phyloP scores from a whole-genome alignment of 1,139 yeast genomes.

The Debaryomycetaceae sp. region DNA sequence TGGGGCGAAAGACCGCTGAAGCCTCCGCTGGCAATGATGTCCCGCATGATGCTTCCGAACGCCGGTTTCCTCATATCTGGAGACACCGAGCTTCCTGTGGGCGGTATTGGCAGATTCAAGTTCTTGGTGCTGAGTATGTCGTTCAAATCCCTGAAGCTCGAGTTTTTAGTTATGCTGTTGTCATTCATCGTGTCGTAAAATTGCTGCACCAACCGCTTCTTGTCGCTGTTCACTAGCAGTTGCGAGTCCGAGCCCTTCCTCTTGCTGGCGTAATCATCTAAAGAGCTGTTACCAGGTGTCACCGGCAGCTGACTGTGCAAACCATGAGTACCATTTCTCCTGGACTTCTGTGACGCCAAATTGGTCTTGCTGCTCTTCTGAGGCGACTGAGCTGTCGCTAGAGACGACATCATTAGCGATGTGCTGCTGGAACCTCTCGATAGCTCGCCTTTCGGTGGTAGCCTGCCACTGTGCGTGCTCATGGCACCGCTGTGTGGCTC shows the following conservation, averaged over 20 bases:
- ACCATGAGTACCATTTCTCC: not conserved
- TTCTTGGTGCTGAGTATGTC: not conserved
- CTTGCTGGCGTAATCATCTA: not conserved
- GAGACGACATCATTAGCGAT: not conserved
- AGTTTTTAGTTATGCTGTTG: slow-evolving; percentile 6
- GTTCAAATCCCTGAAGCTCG: slow-evolving; percentile 8
- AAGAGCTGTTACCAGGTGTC: not conserved
- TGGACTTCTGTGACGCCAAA: not conserved
- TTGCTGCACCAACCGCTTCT: slow-evolving; percentile 39
- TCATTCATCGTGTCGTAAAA: slow-evolving; percentile 22
- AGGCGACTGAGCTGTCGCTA: not conserved
- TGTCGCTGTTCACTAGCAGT: slow-evolving; percentile 11
- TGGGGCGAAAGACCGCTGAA: not conserved
- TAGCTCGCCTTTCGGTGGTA: not conserved
- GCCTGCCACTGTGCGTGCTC: not conserved
- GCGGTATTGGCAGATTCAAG: not conserved
- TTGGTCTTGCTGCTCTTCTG: not conserved
- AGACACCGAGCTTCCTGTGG: not conserved
- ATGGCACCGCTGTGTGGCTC: not conserved
- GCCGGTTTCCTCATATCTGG: not conserved
- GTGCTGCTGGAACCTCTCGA: not conserved
- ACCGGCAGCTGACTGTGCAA: not conserved
- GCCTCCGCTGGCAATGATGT: not conserved
- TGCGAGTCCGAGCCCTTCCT: not conserved
- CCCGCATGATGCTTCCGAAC: not conserved